phyloP scores from a whole-genome alignment of 371 early-diverging fungal species.

The Basidiobolus heterosporus region DNA sequence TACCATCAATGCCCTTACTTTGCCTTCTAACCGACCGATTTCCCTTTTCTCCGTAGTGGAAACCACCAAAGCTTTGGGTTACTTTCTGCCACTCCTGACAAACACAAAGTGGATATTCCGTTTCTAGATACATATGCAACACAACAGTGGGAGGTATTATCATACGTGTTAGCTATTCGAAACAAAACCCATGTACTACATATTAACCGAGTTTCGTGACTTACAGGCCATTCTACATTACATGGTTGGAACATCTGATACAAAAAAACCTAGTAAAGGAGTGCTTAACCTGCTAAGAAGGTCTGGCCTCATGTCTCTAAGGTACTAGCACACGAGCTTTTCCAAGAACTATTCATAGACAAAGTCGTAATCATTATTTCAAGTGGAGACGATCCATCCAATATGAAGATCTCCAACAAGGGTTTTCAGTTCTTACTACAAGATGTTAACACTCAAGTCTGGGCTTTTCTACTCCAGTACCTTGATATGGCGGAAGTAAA shows the following conservation, averaged over 20 bases:
- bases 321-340: constrained; percentile 9
- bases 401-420: constrained; percentile 68
- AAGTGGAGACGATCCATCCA: constrained; percentile 8
- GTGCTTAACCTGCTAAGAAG: constrained; percentile 57
- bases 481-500: constrained; percentile 63
- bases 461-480: constrained; percentile 89
- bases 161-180: not conserved
- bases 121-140: constrained; percentile 68
- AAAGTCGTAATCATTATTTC: not conserved
- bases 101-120: constrained; percentile 41
- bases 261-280: constrained; percentile 46
- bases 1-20: not conserved
- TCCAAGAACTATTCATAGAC: not conserved
- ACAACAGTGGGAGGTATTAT: constrained; percentile 63
- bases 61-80: constrained; percentile 68
- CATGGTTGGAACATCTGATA: constrained; percentile 78
- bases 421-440: constrained; percentile 93
- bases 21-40: constrained; percentile 1
- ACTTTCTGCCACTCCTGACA: constrained; percentile 42
- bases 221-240: constrained; percentile 64
- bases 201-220: not conserved
- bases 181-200: not conserved
- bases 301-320: constrained; percentile 60
- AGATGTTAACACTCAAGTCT: constrained; percentile 83
- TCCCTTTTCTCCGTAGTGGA: constrained; percentile 26